A percentile compares a stretch with the other conserved stretches of the same genome.
Evolutionary conservation across 2,329 filamentous ascomycete genomes (phyloP).

Genomic region (Endoconidiophora polonica): DNA sequence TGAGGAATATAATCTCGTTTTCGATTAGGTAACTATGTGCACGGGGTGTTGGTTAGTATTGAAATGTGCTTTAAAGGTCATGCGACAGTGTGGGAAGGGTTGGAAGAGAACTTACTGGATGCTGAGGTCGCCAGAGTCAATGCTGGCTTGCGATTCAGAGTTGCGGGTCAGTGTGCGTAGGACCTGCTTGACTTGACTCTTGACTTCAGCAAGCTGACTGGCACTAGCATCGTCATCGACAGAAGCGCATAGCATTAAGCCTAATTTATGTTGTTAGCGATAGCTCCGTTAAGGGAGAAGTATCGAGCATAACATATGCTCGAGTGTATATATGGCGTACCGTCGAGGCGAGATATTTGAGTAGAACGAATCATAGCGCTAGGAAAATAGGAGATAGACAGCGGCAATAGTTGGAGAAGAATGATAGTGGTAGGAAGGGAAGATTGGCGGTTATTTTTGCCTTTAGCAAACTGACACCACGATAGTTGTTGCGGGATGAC

Average conservation of each 20-base stretch:
- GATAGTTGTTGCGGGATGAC: neutral
- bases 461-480: neutral
- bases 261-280: slow-evolving; percentile 26
- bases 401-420: neutral
- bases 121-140: slow-evolving; percentile 68
- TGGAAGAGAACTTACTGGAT: slow-evolving; percentile 50
- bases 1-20: slow-evolving; percentile 72
- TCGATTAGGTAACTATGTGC: slow-evolving; percentile 61
- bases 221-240: slow-evolving; percentile 81
- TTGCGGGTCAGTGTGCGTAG: slow-evolving; percentile 77
- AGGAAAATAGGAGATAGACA: neutral
- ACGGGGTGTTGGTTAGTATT: neutral
- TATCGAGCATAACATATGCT: neutral
- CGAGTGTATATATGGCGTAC: slow-evolving; percentile 27
- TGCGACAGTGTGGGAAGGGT: neutral
- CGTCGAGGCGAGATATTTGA: slow-evolving; percentile 85
- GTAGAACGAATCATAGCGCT: slow-evolving; percentile 69
- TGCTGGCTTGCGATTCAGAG: slow-evolving; percentile 77
- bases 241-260: slow-evolving; percentile 85
- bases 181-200: slow-evolving; percentile 78
- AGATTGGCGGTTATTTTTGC: neutral
- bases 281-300: slow-evolving; percentile 5
- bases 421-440: neutral
- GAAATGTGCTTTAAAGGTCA: neutral
- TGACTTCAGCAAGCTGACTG: slow-evolving; percentile 67